Base-by-base conservation (phyloP, 2,329 filamentous ascomycete genomes). In the Calonectria leucothoes region DNA sequence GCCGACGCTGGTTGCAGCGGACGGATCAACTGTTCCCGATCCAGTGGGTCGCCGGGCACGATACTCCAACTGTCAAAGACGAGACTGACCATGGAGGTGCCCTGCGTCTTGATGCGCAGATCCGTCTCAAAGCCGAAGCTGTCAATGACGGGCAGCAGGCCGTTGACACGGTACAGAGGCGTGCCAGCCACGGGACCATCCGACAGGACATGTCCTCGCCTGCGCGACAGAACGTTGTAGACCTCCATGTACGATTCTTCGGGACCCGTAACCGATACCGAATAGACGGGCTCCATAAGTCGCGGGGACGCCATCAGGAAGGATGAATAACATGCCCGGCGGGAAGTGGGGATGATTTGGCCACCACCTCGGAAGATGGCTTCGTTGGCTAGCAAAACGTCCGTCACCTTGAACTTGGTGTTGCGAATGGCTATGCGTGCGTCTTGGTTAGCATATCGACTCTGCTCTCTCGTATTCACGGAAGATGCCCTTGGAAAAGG, bases 121-220 rank as follows among this genome's bases (percentile, higher is more conserved):
- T 99, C 97, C 17, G 97, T 98, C 88, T 99, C 97, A 85, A 99
- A 98, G 25, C 97, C 97, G 82, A 99, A 99, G 35, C 93, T 95
- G 87, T 99, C 97, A 82, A 99, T 98, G 73, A 98, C 97, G 12
- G 97, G 97, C 70, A 99, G 92, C 64, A 98, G 89, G 4, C 97
- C 97, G 80, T 93, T 94, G 67, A 98, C 96, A 27, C 94, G 93
- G 85, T 98, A 98, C 14, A 99, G 90, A 6, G 96, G 97, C 12
- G 97, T 98, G 29, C 97, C 97, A 0, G 96, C 95, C 74, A 99
- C 95, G 17, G 96, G 96, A 0, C 95, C 95, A 82, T 99, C 97
- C n/a, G 94, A 93, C 31, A 99, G 88, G 33, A 99, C 96, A 84
- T 99, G 97, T 0, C 97, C 97, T 78, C 97, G 90, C 73, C 97